Percentiles rank a stretch among this genome's conserved stretches.
These are phyloP conservation scores for Acanthamoeba sp. DNA, from an alignment of 208 protist genomes.

Conservation along the genomic window DNA sequence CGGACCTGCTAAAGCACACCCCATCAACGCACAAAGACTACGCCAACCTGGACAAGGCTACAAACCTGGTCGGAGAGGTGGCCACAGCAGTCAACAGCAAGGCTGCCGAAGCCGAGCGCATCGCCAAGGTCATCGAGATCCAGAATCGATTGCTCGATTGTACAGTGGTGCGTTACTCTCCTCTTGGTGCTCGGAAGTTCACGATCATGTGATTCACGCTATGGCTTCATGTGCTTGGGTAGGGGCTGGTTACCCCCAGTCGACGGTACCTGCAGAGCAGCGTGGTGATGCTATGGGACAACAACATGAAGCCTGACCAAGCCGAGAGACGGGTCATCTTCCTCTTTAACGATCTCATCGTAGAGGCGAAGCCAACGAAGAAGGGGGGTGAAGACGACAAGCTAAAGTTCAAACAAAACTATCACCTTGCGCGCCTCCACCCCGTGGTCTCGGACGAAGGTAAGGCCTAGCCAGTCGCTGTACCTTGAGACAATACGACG, in stretches of 20 bases:
- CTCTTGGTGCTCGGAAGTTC: too few species aligned
- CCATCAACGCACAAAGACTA: neutral
- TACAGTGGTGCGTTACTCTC: constrained; percentile 27
- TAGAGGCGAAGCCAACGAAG: constrained; percentile 37
- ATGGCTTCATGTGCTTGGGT: neutral
- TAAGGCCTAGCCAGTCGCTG: too few species aligned
- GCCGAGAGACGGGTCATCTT: neutral
- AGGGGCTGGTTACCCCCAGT: constrained; percentile 34
- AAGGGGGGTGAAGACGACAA: constrained; percentile 8
- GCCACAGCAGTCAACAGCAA: constrained; percentile 28
- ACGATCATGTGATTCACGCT: too few species aligned
- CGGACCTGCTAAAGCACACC: constrained; percentile 54
- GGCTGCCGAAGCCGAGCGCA: constrained; percentile 33
- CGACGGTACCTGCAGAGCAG: neutral
- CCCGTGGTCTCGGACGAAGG: constrained; percentile 8
- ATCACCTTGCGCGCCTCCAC: neutral
- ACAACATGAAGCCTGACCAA: constrained; percentile 9
- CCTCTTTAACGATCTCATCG: constrained; percentile 66
- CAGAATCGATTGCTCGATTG: constrained; percentile 4
- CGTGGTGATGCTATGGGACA: constrained; percentile 3
- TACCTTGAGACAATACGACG: too few species aligned
- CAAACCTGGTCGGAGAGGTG: neutral
- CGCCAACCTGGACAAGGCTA: constrained; percentile 15
- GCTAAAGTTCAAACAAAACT: neutral
- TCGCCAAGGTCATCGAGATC: constrained; percentile 59